Conservation (phyloP, 306 rosid genomes). For the Lupinus albus region DNA sequence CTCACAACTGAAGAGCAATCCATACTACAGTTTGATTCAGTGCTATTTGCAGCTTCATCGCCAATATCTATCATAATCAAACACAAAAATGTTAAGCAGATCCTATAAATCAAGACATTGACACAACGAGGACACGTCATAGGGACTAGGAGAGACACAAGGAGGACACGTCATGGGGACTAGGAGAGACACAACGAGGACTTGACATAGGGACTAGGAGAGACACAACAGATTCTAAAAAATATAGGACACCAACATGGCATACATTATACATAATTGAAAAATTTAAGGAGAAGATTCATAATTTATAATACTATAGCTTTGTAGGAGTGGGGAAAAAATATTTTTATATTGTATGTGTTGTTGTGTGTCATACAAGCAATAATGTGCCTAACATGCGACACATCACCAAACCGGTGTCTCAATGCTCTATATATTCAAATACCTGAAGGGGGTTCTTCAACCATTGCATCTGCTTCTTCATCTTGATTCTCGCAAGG, state of each 20-base stretch:
- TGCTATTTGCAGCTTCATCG: constrained; percentile 67
- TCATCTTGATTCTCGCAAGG: constrained; percentile 69
- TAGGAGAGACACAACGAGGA: background rate
- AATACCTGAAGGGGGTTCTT: constrained; percentile 78
- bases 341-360: background rate
- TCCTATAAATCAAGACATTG: too few species aligned
- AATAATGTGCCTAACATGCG: background rate
- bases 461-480: constrained; percentile 75
- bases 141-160: too few species aligned
- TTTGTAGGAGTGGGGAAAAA: too few species aligned
- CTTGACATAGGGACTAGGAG: background rate
- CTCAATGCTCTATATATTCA: background rate
- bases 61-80: constrained; percentile 49
- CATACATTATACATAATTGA: too few species aligned
- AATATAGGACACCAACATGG: too few species aligned
- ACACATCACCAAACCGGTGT: background rate
- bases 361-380: background rate
- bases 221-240: background rate
- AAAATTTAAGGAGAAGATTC: background rate
- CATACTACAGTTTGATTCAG: constrained; percentile 76
- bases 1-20: constrained; percentile 69
- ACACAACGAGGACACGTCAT: too few species aligned
- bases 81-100: background rate
- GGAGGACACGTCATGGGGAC: background rate
- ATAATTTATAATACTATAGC: background rate